Base-by-base conservation (phyloP, 805 yeast genomes). In the Saturnispora besseyi region DNA sequence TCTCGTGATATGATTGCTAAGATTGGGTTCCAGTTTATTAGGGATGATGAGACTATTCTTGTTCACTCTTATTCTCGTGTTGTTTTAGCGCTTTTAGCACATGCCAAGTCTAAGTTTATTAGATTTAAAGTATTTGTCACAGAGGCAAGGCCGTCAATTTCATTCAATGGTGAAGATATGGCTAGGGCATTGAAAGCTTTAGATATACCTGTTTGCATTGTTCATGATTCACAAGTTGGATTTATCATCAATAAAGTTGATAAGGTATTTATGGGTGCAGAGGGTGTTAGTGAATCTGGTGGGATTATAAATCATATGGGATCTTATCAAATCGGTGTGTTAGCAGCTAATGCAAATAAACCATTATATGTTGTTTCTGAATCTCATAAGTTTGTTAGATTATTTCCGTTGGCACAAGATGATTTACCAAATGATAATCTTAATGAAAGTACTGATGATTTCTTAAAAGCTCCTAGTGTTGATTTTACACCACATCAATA, bases 211-310 rank as follows among this genome's bases (percentile, higher is more conserved):
- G 93, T 84, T 11, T 82, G 87, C 47, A 74, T 89, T 47, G 86
- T 93, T 45, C 90, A 87, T 15, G 99, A 93, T 63, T 81, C 88
- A 48, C 95, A 96, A 7, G 97, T 91, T 12, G 98, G 98, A 0
- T 88, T 82, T 57, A 87, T 89, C 36, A 82, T 93, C 52, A 90
- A 88, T 64, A 85, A 86, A 64, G 89, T 90, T 12, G 95, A 91
- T 69, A 91, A 93, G 66, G 86, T 93, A 4, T 77, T 93, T 56
- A 93, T 93, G 56, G 99, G 99, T 49, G 99, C 99, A 1, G 99
- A 93, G 68, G 99, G 99, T 57, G 99, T 93, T 3, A 96, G 96
- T 3, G 99, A 93, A 70, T 84, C 95, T 64, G 99, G 99, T 50
- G 99, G 99, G 32, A 88, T 95, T 44, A 91, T 93, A 57, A 93